Percentiles rank a stretch among this genome's conserved stretches.
phyloP scores from a whole-genome alignment of 306 rosid genomes.

The Prunus davidiana region DNA sequence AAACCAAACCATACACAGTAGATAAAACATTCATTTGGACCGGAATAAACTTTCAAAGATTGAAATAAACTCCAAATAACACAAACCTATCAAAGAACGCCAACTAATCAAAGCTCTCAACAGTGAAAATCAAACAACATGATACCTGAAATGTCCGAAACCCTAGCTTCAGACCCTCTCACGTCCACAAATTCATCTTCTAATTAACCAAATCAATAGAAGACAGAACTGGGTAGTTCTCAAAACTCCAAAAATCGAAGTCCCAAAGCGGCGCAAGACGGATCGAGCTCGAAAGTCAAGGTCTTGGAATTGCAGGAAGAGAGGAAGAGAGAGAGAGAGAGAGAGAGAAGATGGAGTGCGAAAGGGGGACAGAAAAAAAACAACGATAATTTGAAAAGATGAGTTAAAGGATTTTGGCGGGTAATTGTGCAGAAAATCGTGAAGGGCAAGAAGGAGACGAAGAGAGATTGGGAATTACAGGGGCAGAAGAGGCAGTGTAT shows the following conservation, averaged over 20 bases:
- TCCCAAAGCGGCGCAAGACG: slow-evolving; percentile 16
- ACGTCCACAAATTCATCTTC: slow-evolving; percentile 4
- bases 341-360: neutral
- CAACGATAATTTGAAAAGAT: slow-evolving; percentile 44
- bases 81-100: neutral
- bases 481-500: slow-evolving; percentile 62
- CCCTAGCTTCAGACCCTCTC: slow-evolving; percentile 23
- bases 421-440: slow-evolving; percentile 71
- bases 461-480: slow-evolving; percentile 48
- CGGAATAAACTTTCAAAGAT: neutral
- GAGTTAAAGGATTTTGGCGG: slow-evolving; percentile 63
- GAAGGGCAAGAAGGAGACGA: slow-evolving; percentile 69
- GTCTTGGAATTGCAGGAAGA: slow-evolving; percentile 13
- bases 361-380: neutral
- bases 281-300: slow-evolving; percentile 29
- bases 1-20: too few species aligned
- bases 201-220: slow-evolving; percentile 1
- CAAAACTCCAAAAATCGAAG: slow-evolving; percentile 1
- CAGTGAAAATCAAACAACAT: neutral
- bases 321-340: slow-evolving; percentile 2
- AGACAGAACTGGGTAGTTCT: slow-evolving; percentile 17
- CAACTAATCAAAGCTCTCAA: neutral
- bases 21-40: slow-evolving; percentile 2
- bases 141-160: slow-evolving; percentile 24
- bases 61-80: neutral